phyloP scores from a whole-genome alignment of 2,329 filamentous ascomycete genomes.

The Metarhizium sp. region DNA sequence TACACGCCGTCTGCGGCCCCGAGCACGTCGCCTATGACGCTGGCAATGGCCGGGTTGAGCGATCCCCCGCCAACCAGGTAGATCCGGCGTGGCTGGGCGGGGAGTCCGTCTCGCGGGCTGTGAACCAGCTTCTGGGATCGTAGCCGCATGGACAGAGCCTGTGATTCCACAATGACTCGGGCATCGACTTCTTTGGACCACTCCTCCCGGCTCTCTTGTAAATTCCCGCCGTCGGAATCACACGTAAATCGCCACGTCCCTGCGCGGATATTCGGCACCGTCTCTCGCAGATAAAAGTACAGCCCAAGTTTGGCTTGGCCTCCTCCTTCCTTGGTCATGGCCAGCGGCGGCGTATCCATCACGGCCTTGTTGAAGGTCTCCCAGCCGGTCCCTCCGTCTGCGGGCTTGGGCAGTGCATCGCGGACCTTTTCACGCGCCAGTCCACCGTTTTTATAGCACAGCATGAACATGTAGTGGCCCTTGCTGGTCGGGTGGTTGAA shows the following conservation, averaged over 20 bases:
- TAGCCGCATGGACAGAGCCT: slow-evolving; percentile 82
- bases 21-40: slow-evolving; percentile 77
- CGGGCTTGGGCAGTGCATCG: slow-evolving; percentile 59
- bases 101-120: slow-evolving; percentile 44
- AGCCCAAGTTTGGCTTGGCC: slow-evolving; percentile 74
- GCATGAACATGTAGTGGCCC: slow-evolving; percentile 98
- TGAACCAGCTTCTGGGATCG: slow-evolving; percentile 70
- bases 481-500: slow-evolving; percentile 93
- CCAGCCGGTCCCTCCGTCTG: slow-evolving; percentile 50
- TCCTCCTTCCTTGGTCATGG: slow-evolving; percentile 38
- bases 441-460: slow-evolving; percentile 98
- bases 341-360: slow-evolving; percentile 59
- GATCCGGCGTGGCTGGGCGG: slow-evolving; percentile 76
- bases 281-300: slow-evolving; percentile 94
- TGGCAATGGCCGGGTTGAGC: slow-evolving; percentile 79
- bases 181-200: slow-evolving; percentile 61
- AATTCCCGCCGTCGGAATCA: slow-evolving; percentile 42
- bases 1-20: slow-evolving; percentile 86
- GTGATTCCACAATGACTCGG: slow-evolving; percentile 85
- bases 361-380: slow-evolving; percentile 69
- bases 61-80: slow-evolving; percentile 93
- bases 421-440: slow-evolving; percentile 85
- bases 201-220: slow-evolving; percentile 22
- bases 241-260: slow-evolving; percentile 80
- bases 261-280: slow-evolving; percentile 80